These are phyloP conservation scores for Vishniacozyma victoriae DNA, from an alignment of 768 basidiomycete genomes.

Conservation along the genomic window DNA sequence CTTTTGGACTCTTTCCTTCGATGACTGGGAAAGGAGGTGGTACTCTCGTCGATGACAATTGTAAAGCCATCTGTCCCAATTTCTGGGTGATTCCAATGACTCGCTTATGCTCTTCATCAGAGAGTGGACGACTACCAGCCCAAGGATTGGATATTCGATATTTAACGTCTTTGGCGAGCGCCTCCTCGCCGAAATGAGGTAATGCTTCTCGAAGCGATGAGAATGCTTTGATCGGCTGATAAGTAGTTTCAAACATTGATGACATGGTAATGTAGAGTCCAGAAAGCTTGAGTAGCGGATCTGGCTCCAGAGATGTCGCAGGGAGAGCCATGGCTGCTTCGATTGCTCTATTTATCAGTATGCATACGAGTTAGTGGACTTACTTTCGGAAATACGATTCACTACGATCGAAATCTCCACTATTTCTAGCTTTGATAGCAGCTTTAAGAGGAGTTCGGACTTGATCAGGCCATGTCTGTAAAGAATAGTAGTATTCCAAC, in stretches of 20 bases:
- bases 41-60: constrained; percentile 7
- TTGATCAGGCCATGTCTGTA: constrained; percentile 40
- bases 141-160: not conserved
- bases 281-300: constrained; percentile 40
- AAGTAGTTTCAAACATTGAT: constrained; percentile 32
- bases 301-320: constrained; percentile 24
- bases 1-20: not conserved
- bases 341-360: constrained; percentile 26
- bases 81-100: constrained; percentile 42
- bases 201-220: constrained; percentile 27
- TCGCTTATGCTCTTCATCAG: constrained; percentile 29
- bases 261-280: constrained; percentile 41
- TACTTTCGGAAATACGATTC: constrained; percentile 40
- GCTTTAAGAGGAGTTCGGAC: constrained; percentile 38
- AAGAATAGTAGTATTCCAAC: constrained; percentile 42
- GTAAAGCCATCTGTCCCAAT: constrained; percentile 36
- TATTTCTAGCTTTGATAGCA: constrained; percentile 40
- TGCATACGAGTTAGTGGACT: constrained; percentile 3
- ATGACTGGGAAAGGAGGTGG: constrained; percentile 15
- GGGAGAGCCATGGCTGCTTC: constrained; percentile 34
- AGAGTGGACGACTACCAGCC: constrained; percentile 1
- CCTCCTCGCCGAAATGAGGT: constrained; percentile 18
- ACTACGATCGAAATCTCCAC: constrained; percentile 29
- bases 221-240: constrained; percentile 32
- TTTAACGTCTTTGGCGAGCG: constrained; percentile 2